These are phyloP conservation scores for Colletotrichum magnum DNA, from an alignment of 2,329 filamentous ascomycete genomes.

Conservation along the genomic window DNA sequence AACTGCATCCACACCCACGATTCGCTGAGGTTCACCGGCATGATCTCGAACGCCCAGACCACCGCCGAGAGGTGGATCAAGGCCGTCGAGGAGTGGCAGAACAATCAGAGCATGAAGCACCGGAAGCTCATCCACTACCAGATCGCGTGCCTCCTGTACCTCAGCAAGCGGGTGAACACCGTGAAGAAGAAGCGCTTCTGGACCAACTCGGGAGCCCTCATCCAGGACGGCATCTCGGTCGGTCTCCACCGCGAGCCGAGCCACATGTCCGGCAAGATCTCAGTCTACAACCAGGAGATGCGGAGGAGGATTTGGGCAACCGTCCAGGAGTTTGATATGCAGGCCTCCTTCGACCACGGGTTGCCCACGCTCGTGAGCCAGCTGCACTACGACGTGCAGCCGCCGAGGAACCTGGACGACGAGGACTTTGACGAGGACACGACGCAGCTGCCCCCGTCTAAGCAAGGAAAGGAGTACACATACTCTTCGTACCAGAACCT, in stretches of 20 bases:
- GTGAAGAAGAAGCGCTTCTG: conserved; percentile 77
- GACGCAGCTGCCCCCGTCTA: conserved; percentile 65
- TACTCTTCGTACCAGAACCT: conserved; percentile 72
- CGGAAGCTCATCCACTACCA: conserved; percentile 73
- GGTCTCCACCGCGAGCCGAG: conserved; percentile 73
- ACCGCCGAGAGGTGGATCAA: conserved; percentile 70
- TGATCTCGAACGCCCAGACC: conserved; percentile 70
- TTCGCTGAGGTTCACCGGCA: conserved; percentile 68
- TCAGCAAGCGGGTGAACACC: conserved; percentile 73
- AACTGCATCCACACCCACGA: conserved; percentile 69
- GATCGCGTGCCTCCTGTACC: conserved; percentile 71
- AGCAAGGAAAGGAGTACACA: conserved; percentile 67
- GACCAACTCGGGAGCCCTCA: conserved; percentile 69
- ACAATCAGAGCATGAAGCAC: conserved; percentile 72
- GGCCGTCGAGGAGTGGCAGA: conserved; percentile 68
- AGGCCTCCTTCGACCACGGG: conserved; percentile 73
- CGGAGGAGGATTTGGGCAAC: conserved; percentile 72
- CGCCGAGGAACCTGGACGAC: conserved; percentile 71
- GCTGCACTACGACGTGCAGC: conserved; percentile 67
- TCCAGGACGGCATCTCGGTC: conserved; percentile 71
- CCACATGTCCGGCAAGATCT: conserved; percentile 68
- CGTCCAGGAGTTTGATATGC: conserved; percentile 73
- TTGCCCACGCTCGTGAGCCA: conserved; percentile 71
- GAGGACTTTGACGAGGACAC: conserved; percentile 70
- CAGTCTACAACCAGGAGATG: conserved; percentile 74